Base-by-base conservation (phyloP, 108 stramenopile genomes). In the Cylindrotheca closterium region DNA sequence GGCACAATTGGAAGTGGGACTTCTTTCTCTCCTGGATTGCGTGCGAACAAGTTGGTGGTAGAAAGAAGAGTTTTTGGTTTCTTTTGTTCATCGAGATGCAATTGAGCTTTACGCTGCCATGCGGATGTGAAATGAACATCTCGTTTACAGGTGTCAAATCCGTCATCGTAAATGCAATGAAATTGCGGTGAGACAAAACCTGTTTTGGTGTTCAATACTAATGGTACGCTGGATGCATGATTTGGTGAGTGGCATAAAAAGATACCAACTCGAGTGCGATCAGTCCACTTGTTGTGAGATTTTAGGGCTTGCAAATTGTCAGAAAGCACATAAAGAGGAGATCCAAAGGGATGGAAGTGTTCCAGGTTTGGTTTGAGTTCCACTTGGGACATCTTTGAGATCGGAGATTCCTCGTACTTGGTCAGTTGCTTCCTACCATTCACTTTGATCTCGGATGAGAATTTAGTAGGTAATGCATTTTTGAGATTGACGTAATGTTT, bases 171-270 rank as follows among this genome's bases (percentile, higher is more conserved):
- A n/a, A n/a, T n/a, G n/a, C n/a, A n/a, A n/a, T n/a, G n/a, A n/a
- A n/a, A n/a, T n/a, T n/a, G n/a, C n/a, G n/a, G 81, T 18, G 59
- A 67, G 19, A 68, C 70, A 19, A 72, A 60, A 49, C 74, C 78
- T 8, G 78, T 79, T 4, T 49, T 4, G 24, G 56, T 15, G 45
- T 65, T 68, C 7, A 79, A 60, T 8, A 82, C 70, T 46, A 82
- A 47, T 4, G 67, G 57, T 1, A 82, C 81, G 26, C 54, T 70
- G 1, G 60, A 31, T 3, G 53, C 42, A 47, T 75, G 77, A 30
- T 62, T 29, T 17, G 78, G 74, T 30, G 71, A 71, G 0, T 22
- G 63, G 5, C 69, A 68, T 22, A 78, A 68, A 48, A 73, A 62
- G 1, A 78, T 42, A 3, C 81, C 81, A 1, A 78, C 37, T 33